phyloP scores from a whole-genome alignment of 441 rosid species.

The Eruca vesicaria region DNA sequence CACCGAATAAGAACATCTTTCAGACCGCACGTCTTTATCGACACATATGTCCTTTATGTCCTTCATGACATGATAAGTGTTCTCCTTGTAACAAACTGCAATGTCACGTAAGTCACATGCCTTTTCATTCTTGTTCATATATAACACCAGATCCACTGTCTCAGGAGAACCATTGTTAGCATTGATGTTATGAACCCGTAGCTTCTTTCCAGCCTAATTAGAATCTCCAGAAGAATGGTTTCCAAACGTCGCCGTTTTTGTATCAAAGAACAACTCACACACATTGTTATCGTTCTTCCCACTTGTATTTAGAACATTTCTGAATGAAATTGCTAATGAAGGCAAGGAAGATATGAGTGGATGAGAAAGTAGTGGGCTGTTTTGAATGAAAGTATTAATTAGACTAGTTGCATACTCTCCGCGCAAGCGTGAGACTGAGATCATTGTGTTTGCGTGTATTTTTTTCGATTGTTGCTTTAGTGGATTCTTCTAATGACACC shows the following conservation, averaged over 20 bases:
- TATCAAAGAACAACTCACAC: slow-evolving; percentile 28
- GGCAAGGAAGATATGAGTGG: too few relatives aligned
- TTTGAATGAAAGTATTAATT: too few relatives aligned
- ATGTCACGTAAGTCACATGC: slow-evolving; percentile 56
- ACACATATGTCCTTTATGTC: slow-evolving; percentile 83
- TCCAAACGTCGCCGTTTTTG: slow-evolving; percentile 35
- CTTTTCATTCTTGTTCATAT: too few relatives aligned
- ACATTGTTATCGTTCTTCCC: slow-evolving; percentile 11
- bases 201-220: slow-evolving; percentile 4
- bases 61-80: slow-evolving; percentile 54
- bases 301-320: too few relatives aligned
- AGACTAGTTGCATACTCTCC: too few relatives aligned
- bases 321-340: too few relatives aligned
- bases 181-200: background rate
- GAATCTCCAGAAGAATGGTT: slow-evolving; percentile 30
- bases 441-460: too few relatives aligned
- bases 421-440: too few relatives aligned
- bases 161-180: slow-evolving; percentile 32
- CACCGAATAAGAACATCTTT: slow-evolving; percentile 53
- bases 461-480: too few relatives aligned
- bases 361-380: too few relatives aligned
- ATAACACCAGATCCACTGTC: slow-evolving; percentile 37
- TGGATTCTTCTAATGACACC: too few relatives aligned
- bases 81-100: slow-evolving; percentile 65
- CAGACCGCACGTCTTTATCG: slow-evolving; percentile 60